phyloP scores from a whole-genome alignment of 23 red algal species.

The Gracilaria gracilis region DNA sequence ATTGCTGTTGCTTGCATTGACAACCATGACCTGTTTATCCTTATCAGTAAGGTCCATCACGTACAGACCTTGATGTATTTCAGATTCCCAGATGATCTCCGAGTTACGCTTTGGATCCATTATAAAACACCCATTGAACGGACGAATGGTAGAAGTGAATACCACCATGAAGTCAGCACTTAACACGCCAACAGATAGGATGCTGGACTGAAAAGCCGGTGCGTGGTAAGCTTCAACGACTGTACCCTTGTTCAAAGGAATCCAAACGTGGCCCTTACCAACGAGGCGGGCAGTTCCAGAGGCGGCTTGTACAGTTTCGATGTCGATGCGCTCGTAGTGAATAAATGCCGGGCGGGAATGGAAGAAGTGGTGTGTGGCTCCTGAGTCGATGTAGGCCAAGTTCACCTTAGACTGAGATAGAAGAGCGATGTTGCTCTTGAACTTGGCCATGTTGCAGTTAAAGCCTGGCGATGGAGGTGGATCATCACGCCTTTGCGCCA shows the following conservation, averaged over 20 bases:
- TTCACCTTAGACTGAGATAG: neutral
- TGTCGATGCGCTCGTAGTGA: neutral
- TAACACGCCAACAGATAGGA: neutral
- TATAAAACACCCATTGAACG: slow-evolving; percentile 15
- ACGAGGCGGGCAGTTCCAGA: neutral
- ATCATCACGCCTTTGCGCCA: slow-evolving; percentile 7
- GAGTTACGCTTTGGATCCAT: neutral
- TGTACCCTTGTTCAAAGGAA: slow-evolving; percentile 1
- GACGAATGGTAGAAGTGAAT: slow-evolving; percentile 5
- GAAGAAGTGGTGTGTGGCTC: slow-evolving; percentile 36
- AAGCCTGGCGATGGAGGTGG: neutral
- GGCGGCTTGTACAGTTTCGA: slow-evolving; percentile 10
- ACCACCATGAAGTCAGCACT: neutral
- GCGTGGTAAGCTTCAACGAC: slow-evolving; percentile 38
- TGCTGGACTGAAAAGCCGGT: neutral
- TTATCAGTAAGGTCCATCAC: neutral
- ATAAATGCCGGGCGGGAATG: neutral
- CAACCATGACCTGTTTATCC: neutral
- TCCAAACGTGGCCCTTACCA: slow-evolving; percentile 9
- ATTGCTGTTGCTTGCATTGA: neutral
- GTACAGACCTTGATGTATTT: neutral
- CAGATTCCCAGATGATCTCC: slow-evolving; percentile 2
- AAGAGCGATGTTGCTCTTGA: neutral
- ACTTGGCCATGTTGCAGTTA: neutral
- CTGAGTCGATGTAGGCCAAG: slow-evolving; percentile 36